Evolutionary conservation across 495 filamentous ascomycete species (phyloP).

Genomic region (Penicillium angulare): DNA sequence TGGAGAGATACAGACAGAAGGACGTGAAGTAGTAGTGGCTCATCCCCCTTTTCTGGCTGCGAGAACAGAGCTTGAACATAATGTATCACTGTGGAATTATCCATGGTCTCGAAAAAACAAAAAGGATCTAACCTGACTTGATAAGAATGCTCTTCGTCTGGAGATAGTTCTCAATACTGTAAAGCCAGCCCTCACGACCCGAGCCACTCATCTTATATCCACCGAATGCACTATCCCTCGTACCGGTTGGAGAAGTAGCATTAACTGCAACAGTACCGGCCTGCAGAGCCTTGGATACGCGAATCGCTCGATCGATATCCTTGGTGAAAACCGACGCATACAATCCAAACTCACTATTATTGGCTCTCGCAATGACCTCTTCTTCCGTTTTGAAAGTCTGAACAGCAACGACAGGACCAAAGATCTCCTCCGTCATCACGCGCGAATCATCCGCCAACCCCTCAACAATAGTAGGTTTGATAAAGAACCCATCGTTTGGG

Average conservation of each 20-base stretch:
- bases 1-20: no score
- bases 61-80: background rate
- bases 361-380: conserved; percentile 77
- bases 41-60: no score
- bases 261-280: conserved; percentile 84
- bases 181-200: conserved; percentile 58
- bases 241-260: conserved; percentile 60
- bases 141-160: no score
- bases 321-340: conserved; percentile 79
- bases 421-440: conserved; percentile 71
- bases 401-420: conserved; percentile 85
- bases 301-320: conserved; percentile 57
- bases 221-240: conserved; percentile 71
- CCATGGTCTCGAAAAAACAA: no score
- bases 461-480: conserved; percentile 70
- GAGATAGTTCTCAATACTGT: conserved; percentile 49
- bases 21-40: no score
- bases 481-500: conserved; percentile 59
- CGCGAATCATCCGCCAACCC: conserved; percentile 61
- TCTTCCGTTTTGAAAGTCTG: conserved; percentile 76
- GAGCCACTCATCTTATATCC: conserved; percentile 93
- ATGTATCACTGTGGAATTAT: no score
- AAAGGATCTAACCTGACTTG: no score
- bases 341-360: conserved; percentile 81
- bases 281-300: conserved; percentile 31